These are phyloP conservation scores for Pyrenopolyporus hunteri DNA, from an alignment of 495 filamentous ascomycete species.

Conservation along the genomic window DNA sequence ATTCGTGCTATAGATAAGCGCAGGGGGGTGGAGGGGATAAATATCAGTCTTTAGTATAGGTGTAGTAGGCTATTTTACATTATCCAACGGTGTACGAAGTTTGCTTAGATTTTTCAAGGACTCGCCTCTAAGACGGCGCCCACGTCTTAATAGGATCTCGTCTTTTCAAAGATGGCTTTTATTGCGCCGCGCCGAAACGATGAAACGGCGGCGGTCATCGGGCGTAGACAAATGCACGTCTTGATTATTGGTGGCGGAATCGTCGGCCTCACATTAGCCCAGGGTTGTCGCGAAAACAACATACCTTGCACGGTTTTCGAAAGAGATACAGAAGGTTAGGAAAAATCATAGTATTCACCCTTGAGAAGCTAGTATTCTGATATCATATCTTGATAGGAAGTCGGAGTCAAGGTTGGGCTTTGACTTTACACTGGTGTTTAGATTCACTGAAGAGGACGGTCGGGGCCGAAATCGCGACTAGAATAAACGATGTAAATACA, in stretches of 20 bases:
- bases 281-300: slow-evolving; percentile 56
- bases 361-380: not conserved
- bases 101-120: too few species aligned
- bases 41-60: too few species aligned
- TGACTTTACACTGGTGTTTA: slow-evolving; percentile 22
- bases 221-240: slow-evolving; percentile 40
- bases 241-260: slow-evolving; percentile 67
- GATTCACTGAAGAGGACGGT: slow-evolving; percentile 12
- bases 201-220: too few species aligned
- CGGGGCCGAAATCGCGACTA: not conserved
- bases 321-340: not conserved
- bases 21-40: too few species aligned
- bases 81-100: too few species aligned
- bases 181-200: too few species aligned
- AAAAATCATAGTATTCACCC: not conserved
- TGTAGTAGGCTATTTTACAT: too few species aligned
- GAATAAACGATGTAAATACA: not conserved
- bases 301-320: slow-evolving; percentile 3
- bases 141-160: too few species aligned
- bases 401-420: slow-evolving; percentile 16
- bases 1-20: too few species aligned
- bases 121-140: too few species aligned
- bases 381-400: not conserved
- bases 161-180: too few species aligned
- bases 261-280: slow-evolving; percentile 64